These are phyloP conservation scores for Ramaria rubella DNA, from an alignment of 768 basidiomycete species.

Conservation along the genomic window DNA sequence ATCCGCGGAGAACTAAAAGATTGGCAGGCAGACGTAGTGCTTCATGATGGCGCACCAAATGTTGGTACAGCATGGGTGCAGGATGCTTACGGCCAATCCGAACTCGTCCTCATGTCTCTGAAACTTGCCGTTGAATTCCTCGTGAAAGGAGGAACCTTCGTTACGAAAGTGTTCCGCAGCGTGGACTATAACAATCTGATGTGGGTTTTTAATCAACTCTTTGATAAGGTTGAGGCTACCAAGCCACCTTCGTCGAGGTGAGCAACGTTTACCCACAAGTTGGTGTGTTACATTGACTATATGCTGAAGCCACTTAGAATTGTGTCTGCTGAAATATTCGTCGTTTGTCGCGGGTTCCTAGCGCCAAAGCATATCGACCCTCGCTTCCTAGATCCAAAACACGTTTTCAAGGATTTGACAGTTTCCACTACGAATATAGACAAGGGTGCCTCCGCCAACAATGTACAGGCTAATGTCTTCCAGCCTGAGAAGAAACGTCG, in stretches of 20 bases:
- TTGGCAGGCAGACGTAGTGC: slow-evolving; percentile 97
- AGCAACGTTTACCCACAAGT: slow-evolving; percentile 15
- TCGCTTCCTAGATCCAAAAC: slow-evolving; percentile 94
- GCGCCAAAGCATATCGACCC: slow-evolving; percentile 96
- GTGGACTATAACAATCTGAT: slow-evolving; percentile 97
- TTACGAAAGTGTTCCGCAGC: slow-evolving; percentile 98
- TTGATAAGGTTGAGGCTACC: slow-evolving; percentile 94
- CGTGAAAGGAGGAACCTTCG: slow-evolving; percentile 86
- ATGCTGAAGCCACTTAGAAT: slow-evolving; percentile 48
- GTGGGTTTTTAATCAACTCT: slow-evolving; percentile 98
- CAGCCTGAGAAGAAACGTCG: slow-evolving; percentile 95
- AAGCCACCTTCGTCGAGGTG: slow-evolving; percentile 97
- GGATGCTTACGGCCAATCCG: slow-evolving; percentile 95
- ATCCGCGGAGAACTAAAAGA: slow-evolving; percentile 88
- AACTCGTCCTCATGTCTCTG: slow-evolving; percentile 90
- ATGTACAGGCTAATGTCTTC: slow-evolving; percentile 85
- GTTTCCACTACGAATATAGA: slow-evolving; percentile 35
- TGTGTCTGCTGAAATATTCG: slow-evolving; percentile 99
- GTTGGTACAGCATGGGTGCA: slow-evolving; percentile 99
- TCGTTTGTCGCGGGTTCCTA: slow-evolving; percentile 91
- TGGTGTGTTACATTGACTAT: background rate
- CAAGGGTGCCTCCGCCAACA: slow-evolving; percentile 52
- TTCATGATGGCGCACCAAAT: slow-evolving; percentile 99
- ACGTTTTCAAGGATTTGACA: slow-evolving; percentile 91
- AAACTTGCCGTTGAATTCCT: slow-evolving; percentile 96